phyloP scores from a whole-genome alignment of 1,284 basidiomycete genomes.

The Gastroboletus turbinatus region DNA sequence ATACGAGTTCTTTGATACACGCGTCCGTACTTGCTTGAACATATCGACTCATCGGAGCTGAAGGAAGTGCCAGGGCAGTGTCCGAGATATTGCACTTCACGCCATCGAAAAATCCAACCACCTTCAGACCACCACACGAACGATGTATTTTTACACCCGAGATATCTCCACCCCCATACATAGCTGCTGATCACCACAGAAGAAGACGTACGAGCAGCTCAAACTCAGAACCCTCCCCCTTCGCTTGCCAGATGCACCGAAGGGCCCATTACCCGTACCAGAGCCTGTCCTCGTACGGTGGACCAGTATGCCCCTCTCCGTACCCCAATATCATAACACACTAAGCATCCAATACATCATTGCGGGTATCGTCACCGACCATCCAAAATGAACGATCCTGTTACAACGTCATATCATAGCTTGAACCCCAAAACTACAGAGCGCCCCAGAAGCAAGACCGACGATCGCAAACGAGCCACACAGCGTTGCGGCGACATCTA shows the following conservation, averaged over 20 bases:
- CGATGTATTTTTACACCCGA: background rate
- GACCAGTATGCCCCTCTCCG: background rate
- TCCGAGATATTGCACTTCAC: background rate
- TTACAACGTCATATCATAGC: slow-evolving; percentile 57
- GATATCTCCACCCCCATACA: background rate
- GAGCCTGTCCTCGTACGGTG: background rate
- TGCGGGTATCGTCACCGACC: background rate
- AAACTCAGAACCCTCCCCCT: background rate
- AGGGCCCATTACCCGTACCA: slow-evolving; percentile 17
- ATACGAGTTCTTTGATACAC: background rate
- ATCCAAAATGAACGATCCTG: background rate
- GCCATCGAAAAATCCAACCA: background rate
- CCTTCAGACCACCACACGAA: background rate
- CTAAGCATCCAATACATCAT: background rate
- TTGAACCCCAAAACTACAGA: slow-evolving; percentile 77
- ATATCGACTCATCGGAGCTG: background rate
- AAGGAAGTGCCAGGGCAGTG: background rate
- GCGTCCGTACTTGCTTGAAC: background rate
- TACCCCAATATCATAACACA: background rate
- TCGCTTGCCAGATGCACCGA: slow-evolving; percentile 34
- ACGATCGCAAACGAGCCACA: slow-evolving; percentile 77
- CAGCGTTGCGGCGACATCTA: slow-evolving; percentile 81
- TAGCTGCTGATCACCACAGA: background rate
- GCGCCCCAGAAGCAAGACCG: slow-evolving; percentile 73
- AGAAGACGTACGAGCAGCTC: background rate